Base-by-base conservation (phyloP, 768 basidiomycete genomes). In the Glaciozyma antarctica region DNA sequence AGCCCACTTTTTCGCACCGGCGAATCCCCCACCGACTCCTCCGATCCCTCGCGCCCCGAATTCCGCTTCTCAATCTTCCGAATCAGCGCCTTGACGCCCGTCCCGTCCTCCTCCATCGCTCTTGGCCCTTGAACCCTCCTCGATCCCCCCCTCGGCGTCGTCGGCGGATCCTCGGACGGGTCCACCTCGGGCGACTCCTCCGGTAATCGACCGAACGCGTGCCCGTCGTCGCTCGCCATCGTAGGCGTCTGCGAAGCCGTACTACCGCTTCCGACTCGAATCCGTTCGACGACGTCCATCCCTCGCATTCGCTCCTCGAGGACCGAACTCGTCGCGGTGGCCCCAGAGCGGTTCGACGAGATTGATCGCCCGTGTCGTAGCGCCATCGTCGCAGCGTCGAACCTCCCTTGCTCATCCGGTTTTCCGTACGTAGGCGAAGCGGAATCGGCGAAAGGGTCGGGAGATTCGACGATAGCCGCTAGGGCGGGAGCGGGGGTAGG, bases 231-330 rank as follows among this genome's bases (percentile, higher is more conserved):
- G 10, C 12, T 9, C 1, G 52, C 54, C 2, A 68, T 8, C 17
- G 48, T 53, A 1, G 62, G 62, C 19, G 68, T 63, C 2, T 13
- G 30, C 34, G n/a, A 53, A 6, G 19, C 47, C 45, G 60, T 59
- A 9, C 44, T 49, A 5, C 62, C 62, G 34, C 61, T 66, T 8
- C 64, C 64, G 0, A 59, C 61, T 19, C 59, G 43, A 8, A 69
- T 45, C 24, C 68, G 64, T 60, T 69, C 62, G 1, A 69, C 62
- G 47, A 69, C 68, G 52, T 69, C 68, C 68, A 69, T 69, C 8
- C 59, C 54, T 4, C 64, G 28, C 55, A 66, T 58, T 5, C 68
- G 58, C 47, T 69, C 68, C 32, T 69, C 68, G 16, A 69, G 52
- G 21, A 69, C 60, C 8, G 68, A 69, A 4, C 58, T 60, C 10